Conservation (phyloP, 2,329 filamentous ascomycete genomes). For the Helicocarpus griseus region DNA sequence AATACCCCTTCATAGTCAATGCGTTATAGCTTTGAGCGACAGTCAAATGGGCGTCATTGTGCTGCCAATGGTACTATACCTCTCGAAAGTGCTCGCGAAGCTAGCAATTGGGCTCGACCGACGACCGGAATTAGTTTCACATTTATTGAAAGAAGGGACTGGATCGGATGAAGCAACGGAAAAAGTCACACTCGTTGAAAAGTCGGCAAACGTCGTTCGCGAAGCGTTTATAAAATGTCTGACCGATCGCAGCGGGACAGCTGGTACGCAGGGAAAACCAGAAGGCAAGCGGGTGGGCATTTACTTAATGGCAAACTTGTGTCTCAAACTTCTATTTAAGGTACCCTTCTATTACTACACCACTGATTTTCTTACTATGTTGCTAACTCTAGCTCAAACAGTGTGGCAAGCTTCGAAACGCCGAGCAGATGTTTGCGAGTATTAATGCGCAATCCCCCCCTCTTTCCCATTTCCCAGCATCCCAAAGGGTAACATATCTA, state of each 20-base stretch:
- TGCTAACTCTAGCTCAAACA: slow-evolving; percentile 21
- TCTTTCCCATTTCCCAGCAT: slow-evolving; percentile 68
- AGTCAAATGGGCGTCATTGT: slow-evolving; percentile 71
- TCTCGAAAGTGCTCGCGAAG: slow-evolving; percentile 69
- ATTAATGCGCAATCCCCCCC: slow-evolving; percentile 77
- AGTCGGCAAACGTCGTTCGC: slow-evolving; percentile 78
- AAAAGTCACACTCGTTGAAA: slow-evolving; percentile 71
- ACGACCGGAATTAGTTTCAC: slow-evolving; percentile 63
- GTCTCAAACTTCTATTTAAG: slow-evolving; percentile 77
- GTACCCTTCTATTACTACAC: slow-evolving; percentile 31
- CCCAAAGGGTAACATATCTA: slow-evolving; percentile 82
- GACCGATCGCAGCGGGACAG: slow-evolving; percentile 63
- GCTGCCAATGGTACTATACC: slow-evolving; percentile 70
- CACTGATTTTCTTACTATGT: slow-evolving; percentile 1
- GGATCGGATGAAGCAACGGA: slow-evolving; percentile 50
- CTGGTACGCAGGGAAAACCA: slow-evolving; percentile 51
- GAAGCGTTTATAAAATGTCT: slow-evolving; percentile 86
- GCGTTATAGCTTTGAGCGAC: slow-evolving; percentile 71
- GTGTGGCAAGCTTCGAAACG: slow-evolving; percentile 73
- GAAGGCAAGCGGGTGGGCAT: slow-evolving; percentile 81
- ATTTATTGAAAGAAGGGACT: slow-evolving; percentile 41
- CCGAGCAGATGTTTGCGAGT: slow-evolving; percentile 81
- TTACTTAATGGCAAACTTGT: slow-evolving; percentile 86
- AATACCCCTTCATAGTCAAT: slow-evolving; percentile 48
- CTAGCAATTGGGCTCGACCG: slow-evolving; percentile 78